Evolutionary conservation across 345 rosid species (phyloP).

Genomic region (Luvunga scandens): DNA sequence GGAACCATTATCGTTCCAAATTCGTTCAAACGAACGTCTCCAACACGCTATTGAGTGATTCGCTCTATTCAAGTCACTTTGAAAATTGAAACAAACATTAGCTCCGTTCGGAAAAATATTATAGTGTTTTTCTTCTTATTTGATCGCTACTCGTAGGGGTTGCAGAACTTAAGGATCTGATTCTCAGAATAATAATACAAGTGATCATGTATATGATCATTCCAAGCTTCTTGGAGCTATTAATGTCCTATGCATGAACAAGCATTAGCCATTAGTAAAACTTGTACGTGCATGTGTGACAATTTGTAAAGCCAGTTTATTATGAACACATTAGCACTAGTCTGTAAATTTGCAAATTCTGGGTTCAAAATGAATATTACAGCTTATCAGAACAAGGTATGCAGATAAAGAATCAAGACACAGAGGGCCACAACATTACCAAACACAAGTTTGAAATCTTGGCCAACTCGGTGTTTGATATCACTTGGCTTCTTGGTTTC

Average conservation of each 20-base stretch:
- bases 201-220: neutral
- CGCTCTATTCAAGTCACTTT: neutral
- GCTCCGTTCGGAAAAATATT: neutral
- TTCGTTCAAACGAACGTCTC: neutral
- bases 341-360: neutral
- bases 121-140: neutral
- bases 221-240: neutral
- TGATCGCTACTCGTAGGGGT: conserved; percentile 2
- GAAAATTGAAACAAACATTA: neutral
- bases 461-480: neutral
- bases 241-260: too few species aligned
- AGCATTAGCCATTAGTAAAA: too few species aligned
- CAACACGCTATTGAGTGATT: neutral
- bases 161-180: neutral
- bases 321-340: too few species aligned
- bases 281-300: too few species aligned
- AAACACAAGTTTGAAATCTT: neutral
- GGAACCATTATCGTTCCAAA: neutral
- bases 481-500: conserved; percentile 1
- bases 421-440: conserved; percentile 5
- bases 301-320: too few species aligned
- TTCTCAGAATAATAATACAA: neutral
- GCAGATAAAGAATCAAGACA: conserved; percentile 14
- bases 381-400: neutral
- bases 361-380: neutral